phyloP scores from a whole-genome alignment of 2,329 filamentous ascomycete genomes.

The Alternaria ethzedia region DNA sequence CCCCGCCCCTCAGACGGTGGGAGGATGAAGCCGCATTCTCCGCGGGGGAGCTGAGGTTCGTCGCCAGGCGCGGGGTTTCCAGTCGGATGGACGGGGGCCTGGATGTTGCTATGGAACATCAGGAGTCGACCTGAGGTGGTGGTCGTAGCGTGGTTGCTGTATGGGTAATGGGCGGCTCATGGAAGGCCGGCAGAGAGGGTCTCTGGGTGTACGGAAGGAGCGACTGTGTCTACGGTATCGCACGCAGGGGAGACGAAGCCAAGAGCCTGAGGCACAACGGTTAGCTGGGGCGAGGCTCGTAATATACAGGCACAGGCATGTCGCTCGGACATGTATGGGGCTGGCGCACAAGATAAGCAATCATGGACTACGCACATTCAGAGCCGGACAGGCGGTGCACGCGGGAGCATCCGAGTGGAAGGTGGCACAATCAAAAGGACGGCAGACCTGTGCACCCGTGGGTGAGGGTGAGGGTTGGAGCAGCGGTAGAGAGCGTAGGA shows the following conservation, averaged over 20 bases:
- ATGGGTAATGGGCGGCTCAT: conserved; percentile 37
- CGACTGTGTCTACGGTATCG: conserved; percentile 4
- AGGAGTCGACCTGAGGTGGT: conserved; percentile 37
- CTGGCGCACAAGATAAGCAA: conserved; percentile 44
- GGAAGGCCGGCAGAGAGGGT: conserved; percentile 31
- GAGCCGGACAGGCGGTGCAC: conserved; percentile 28
- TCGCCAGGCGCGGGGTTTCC: conserved; percentile 34
- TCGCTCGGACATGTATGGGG: conserved; percentile 27
- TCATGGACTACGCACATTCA: conserved; percentile 30
- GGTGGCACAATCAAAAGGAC: conserved; percentile 33
- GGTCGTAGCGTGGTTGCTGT: conserved; percentile 35
- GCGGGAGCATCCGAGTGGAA: conserved; percentile 41
- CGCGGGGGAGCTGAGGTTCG: conserved; percentile 45
- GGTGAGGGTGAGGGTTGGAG: conserved; percentile 27
- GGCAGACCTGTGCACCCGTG: conserved; percentile 30
- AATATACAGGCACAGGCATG: conserved; percentile 40
- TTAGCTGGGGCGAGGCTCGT: conserved; percentile 34
- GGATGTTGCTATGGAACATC: conserved; percentile 47
- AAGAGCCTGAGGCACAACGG: conserved; percentile 17
- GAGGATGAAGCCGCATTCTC: conserved; percentile 48
- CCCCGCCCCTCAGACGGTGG: conserved; percentile 31
- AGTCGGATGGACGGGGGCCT: conserved; percentile 37
- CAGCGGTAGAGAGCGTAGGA: conserved; percentile 10
- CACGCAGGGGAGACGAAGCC: conserved; percentile 13
- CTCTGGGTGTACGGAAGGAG: conserved; percentile 12